Conservation (phyloP, 148 eudicot species). For the Simmondsia chinensis region DNA sequence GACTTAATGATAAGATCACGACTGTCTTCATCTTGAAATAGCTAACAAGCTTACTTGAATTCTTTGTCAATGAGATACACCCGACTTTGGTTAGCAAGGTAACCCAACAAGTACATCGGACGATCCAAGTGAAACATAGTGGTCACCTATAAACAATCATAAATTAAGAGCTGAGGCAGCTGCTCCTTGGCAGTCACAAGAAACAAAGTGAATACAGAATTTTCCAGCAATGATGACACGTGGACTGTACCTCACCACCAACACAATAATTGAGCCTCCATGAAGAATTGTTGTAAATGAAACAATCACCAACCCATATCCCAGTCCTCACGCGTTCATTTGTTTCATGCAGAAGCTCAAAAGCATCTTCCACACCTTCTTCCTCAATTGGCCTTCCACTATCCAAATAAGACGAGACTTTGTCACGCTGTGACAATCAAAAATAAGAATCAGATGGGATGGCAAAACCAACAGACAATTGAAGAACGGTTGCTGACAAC, state of each 20-base stretch:
- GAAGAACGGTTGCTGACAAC: no score
- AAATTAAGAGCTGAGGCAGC: no score
- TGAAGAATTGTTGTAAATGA: constrained; percentile 86
- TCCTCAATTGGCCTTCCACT: constrained; percentile 89
- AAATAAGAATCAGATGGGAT: no score
- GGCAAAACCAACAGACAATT: no score
- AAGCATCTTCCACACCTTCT: constrained; percentile 89
- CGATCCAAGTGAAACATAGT: constrained; percentile 99
- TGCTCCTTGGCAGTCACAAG: no score
- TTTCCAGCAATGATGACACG: background rate
- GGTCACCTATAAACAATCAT: constrained; percentile 91
- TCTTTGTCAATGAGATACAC: constrained; percentile 94
- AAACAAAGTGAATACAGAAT: no score
- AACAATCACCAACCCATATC: constrained; percentile 98
- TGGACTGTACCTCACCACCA: constrained; percentile 87
- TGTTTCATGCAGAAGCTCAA: constrained; percentile 91
- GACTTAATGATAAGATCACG: constrained; percentile 3
- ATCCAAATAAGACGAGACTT: constrained; percentile 72
- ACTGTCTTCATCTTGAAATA: background rate
- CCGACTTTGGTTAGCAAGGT: constrained; percentile 95
- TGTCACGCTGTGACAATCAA: constrained; percentile 69
- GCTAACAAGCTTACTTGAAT: constrained; percentile 67
- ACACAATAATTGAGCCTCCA: constrained; percentile 99
- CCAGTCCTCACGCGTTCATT: constrained; percentile 96
- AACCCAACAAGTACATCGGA: constrained; percentile 97